Evolutionary conservation across 2,329 filamentous ascomycete genomes (phyloP).

Genomic region (Colletotrichum spinosum): DNA sequence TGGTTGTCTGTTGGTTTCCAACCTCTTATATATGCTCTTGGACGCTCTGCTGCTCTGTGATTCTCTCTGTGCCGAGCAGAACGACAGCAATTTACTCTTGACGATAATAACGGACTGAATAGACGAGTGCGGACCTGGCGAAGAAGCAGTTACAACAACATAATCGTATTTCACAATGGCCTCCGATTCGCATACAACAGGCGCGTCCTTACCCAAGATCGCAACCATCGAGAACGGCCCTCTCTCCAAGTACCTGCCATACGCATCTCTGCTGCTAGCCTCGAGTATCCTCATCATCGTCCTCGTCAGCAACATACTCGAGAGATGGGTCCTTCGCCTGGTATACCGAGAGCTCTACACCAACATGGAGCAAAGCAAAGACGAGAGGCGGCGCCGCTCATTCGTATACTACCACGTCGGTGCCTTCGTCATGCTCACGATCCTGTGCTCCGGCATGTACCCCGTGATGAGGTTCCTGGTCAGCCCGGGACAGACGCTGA

Average conservation of each 20-base stretch:
- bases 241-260: constrained; percentile 20
- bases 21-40: too few relatives aligned
- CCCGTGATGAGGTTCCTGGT: constrained; percentile 32
- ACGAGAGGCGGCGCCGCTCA: constrained; percentile 35
- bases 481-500: constrained; percentile 3
- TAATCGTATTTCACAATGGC: too few relatives aligned
- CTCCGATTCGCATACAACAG: too few relatives aligned
- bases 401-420: constrained; percentile 39
- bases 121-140: too few relatives aligned
- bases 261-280: constrained; percentile 33
- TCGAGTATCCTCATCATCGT: constrained; percentile 29
- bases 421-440: constrained; percentile 27
- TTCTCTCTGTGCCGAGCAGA: too few relatives aligned
- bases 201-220: constrained; percentile 25
- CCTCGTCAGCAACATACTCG: constrained; percentile 32
- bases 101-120: too few relatives aligned
- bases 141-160: too few relatives aligned
- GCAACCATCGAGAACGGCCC: constrained; percentile 29
- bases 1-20: too few relatives aligned
- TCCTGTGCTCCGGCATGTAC: constrained; percentile 31
- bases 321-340: constrained; percentile 30
- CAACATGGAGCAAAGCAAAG: constrained; percentile 12
- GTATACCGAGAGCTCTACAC: constrained; percentile 30
- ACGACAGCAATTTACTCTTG: too few relatives aligned
- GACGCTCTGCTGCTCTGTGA: too few relatives aligned